These are phyloP conservation scores for Dipteronia dyeriana DNA, from an alignment of 345 rosid genomes.

Conservation along the genomic window DNA sequence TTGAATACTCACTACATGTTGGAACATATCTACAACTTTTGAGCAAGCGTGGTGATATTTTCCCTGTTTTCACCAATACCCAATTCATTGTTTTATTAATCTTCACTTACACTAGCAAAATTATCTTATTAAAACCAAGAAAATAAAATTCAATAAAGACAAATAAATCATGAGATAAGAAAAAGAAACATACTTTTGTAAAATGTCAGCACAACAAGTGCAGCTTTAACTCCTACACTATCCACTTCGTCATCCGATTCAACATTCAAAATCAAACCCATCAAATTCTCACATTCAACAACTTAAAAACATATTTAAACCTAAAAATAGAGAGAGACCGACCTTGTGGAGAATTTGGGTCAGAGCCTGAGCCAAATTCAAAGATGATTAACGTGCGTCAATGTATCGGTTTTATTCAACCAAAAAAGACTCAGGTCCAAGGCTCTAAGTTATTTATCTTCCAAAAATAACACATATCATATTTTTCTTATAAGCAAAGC, in stretches of 20 bases:
- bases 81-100: background rate
- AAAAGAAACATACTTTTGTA: conserved; percentile 55
- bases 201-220: conserved; percentile 69
- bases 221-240: conserved; percentile 75
- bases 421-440: too few relatives aligned
- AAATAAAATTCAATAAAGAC: background rate
- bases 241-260: conserved; percentile 44
- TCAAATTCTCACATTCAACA: background rate
- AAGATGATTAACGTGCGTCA: conserved; percentile 24
- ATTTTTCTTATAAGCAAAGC: too few relatives aligned
- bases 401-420: too few relatives aligned
- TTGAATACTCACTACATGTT: conserved; percentile 89
- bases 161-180: background rate
- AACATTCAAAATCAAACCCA: conserved; percentile 3
- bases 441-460: too few relatives aligned
- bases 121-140: too few relatives aligned
- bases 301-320: background rate
- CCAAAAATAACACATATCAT: too few relatives aligned
- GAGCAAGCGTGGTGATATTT: conserved; percentile 79
- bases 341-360: conserved; percentile 44
- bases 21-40: conserved; percentile 85
- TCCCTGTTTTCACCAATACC: conserved; percentile 50
- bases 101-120: background rate
- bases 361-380: conserved; percentile 31
- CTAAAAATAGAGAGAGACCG: background rate